These are phyloP conservation scores for Eucalyptus tenuipes DNA, from an alignment of 345 rosid genomes.

Conservation along the genomic window DNA sequence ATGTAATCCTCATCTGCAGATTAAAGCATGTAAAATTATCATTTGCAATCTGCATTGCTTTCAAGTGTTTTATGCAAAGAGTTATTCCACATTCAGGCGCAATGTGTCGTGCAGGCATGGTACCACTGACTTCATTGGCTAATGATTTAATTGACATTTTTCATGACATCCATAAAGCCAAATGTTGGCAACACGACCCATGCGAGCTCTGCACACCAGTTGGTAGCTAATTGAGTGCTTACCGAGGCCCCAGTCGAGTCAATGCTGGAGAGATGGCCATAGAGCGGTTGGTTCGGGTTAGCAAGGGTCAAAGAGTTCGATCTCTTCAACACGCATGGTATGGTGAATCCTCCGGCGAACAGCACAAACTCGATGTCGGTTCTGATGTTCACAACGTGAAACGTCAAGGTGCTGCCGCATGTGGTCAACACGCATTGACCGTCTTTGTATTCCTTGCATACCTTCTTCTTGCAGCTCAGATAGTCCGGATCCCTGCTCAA, in stretches of 20 bases:
- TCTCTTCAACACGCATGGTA: slow-evolving; percentile 34
- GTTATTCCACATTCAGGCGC: background rate
- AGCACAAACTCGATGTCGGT: slow-evolving; percentile 49
- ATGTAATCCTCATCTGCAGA: slow-evolving; percentile 55
- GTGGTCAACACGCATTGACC: slow-evolving; percentile 9
- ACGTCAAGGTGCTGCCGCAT: slow-evolving; percentile 28
- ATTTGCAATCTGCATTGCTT: background rate
- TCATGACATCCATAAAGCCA: background rate
- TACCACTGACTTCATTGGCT: background rate
- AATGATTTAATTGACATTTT: background rate
- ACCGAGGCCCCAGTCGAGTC: slow-evolving; percentile 54
- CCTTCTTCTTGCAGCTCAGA: slow-evolving; percentile 24
- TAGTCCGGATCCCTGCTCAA: slow-evolving; percentile 40
- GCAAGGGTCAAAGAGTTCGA: slow-evolving; percentile 27
- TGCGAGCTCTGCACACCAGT: background rate
- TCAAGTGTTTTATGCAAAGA: background rate
- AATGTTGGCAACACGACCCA: background rate
- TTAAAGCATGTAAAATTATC: background rate
- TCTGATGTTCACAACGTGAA: slow-evolving; percentile 54
- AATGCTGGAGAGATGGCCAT: slow-evolving; percentile 40
- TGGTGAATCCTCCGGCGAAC: slow-evolving; percentile 34
- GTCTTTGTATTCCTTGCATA: slow-evolving; percentile 9
- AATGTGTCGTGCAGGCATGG: background rate
- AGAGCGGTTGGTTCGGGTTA: slow-evolving; percentile 34
- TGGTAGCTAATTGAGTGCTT: background rate